These are phyloP conservation scores for Pinus tabuliformis DNA, from an alignment of 75 land plant genomes.

Conservation along the genomic window DNA sequence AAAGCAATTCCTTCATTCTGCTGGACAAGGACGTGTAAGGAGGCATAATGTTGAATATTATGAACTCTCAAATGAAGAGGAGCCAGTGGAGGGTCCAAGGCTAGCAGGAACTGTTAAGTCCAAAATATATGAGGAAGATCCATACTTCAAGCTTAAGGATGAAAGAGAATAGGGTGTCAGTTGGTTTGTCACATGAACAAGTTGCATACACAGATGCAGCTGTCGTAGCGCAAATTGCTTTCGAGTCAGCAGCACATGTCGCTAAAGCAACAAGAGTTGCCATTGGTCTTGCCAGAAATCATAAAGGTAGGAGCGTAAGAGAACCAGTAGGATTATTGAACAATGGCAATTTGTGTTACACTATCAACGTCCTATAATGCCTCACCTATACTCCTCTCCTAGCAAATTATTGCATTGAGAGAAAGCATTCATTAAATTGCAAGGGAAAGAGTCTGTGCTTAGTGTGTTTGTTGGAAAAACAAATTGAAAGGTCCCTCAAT, in stretches of 20 bases:
- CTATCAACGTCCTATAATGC: too few species aligned
- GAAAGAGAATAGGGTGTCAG: neutral
- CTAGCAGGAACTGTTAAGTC: too few species aligned
- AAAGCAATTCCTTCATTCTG: neutral
- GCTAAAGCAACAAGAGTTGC: slow-evolving; percentile 73
- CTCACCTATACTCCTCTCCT: too few species aligned
- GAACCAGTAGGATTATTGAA: too few species aligned
- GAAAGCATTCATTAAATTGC: too few species aligned
- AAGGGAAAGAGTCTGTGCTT: too few species aligned
- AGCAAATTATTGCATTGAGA: too few species aligned
- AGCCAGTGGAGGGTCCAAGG: slow-evolving; percentile 13
- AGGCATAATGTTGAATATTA: neutral
- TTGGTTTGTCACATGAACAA: neutral
- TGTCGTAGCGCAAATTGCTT: slow-evolving; percentile 73
- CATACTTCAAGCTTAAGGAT: neutral
- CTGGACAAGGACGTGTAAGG: neutral
- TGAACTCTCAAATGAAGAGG: slow-evolving; percentile 38
- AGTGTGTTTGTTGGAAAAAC: too few species aligned
- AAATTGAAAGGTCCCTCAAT: too few species aligned
- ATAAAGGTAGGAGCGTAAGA: too few species aligned
- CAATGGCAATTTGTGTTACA: too few species aligned
- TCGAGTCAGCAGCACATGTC: slow-evolving; percentile 58
- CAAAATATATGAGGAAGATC: too few species aligned
- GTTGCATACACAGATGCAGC: slow-evolving; percentile 30
- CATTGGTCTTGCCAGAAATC: slow-evolving; percentile 37